Percentiles rank a stretch among this genome's conserved stretches.
Conservation (phyloP, 768 basidiomycete genomes). For the Lenzites betulinus region DNA sequence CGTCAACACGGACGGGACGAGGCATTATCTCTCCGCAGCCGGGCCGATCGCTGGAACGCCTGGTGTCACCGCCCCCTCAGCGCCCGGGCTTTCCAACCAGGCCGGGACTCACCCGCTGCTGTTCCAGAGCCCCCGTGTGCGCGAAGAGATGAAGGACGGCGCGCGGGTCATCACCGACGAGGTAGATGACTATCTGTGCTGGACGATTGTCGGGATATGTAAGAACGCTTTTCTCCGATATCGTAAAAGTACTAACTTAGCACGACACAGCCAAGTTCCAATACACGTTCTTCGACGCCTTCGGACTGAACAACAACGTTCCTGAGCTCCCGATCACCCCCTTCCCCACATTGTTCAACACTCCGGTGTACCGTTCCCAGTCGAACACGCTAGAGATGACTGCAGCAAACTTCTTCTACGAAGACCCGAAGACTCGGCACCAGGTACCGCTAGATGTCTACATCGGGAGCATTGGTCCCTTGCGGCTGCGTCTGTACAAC, state of each 20-base stretch:
- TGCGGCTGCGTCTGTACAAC: conserved; percentile 76
- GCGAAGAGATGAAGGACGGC: conserved; percentile 81
- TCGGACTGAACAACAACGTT: conserved; percentile 75
- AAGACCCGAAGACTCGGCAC: conserved; percentile 62
- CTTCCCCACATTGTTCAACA: conserved; percentile 82
- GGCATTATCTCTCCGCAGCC: conserved; percentile 88
- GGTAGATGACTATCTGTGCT: conserved; percentile 93
- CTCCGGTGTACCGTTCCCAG: conserved; percentile 63
- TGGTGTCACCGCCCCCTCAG: conserved; percentile 65
- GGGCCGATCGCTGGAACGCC: conserved; percentile 81
- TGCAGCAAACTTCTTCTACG: conserved; percentile 87
- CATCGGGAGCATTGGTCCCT: conserved; percentile 86
- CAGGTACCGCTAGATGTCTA: conserved; percentile 85
- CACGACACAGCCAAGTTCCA: conserved; percentile 77
- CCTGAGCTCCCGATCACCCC: conserved; percentile 85
- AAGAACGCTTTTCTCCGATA: conserved; percentile 35
- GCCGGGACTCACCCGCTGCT: conserved; percentile 79
- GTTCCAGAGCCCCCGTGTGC: conserved; percentile 78
- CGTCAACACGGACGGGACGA: conserved; percentile 76
- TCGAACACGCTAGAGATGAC: conserved; percentile 81
- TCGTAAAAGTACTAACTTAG: conserved; percentile 13
- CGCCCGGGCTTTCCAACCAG: conserved; percentile 74
- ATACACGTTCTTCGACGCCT: conserved; percentile 92
- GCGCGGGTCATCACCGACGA: conserved; percentile 77
- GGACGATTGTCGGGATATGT: conserved; percentile 97